A percentile compares a stretch with the other conserved stretches of the same genome.
phyloP scores from a whole-genome alignment of 495 filamentous ascomycete species.

The Podospora australis region DNA sequence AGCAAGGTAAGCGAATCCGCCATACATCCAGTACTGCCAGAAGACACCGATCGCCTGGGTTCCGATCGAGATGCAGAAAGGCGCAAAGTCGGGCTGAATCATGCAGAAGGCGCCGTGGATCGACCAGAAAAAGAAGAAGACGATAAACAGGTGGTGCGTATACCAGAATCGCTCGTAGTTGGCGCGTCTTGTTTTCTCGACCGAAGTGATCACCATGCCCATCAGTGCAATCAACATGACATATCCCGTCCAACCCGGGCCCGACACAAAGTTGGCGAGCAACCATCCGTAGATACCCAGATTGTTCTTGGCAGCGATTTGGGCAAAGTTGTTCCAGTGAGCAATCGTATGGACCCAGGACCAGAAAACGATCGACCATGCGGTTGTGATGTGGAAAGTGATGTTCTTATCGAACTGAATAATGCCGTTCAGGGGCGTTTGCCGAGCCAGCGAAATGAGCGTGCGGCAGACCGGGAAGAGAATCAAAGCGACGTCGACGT shows the following conservation, averaged over 20 bases:
- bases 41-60: slow-evolving; percentile 62
- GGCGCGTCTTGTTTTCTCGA: slow-evolving; percentile 59
- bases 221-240: slow-evolving; percentile 66
- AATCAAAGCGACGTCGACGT: slow-evolving; percentile 69
- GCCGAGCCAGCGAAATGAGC: slow-evolving; percentile 65
- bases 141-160: slow-evolving; percentile 68
- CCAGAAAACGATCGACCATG: slow-evolving; percentile 76
- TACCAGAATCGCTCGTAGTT: slow-evolving; percentile 80
- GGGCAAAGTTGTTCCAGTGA: slow-evolving; percentile 76
- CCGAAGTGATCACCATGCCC: slow-evolving; percentile 61
- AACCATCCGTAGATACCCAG: slow-evolving; percentile 67
- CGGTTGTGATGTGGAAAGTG: slow-evolving; percentile 72
- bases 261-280: slow-evolving; percentile 61
- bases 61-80: slow-evolving; percentile 57
- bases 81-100: slow-evolving; percentile 68
- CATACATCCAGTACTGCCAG: slow-evolving; percentile 76
- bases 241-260: slow-evolving; percentile 74
- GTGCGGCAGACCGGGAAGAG: slow-evolving; percentile 76
- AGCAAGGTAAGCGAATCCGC: slow-evolving; percentile 63
- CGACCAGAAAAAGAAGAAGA: slow-evolving; percentile 79
- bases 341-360: slow-evolving; percentile 74
- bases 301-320: slow-evolving; percentile 62
- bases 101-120: slow-evolving; percentile 77
- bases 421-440: slow-evolving; percentile 70
- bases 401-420: slow-evolving; percentile 80